phyloP scores from a whole-genome alignment of 345 rosid genomes.

The Aquilaria sinensis region DNA sequence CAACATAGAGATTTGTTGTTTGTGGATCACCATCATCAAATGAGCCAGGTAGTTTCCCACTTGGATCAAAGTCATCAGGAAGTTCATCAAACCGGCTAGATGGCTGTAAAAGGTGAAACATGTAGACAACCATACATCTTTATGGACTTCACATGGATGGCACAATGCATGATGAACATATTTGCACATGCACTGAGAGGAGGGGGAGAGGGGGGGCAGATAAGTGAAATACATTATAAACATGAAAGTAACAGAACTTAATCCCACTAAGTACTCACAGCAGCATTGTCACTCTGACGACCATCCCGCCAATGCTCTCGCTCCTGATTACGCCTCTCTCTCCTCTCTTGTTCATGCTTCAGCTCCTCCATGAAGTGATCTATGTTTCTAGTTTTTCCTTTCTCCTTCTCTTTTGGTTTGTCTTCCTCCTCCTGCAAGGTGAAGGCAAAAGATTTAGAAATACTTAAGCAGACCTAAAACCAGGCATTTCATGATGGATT shows the following conservation, averaged over 20 bases:
- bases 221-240: neutral
- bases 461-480: conserved; percentile 2
- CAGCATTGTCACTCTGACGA: conserved; percentile 51
- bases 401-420: conserved; percentile 69
- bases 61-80: conserved; percentile 97
- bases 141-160: neutral
- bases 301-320: conserved; percentile 78
- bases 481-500: conserved; percentile 4
- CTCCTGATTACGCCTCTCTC: conserved; percentile 92
- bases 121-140: conserved; percentile 6
- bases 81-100: conserved; percentile 96
- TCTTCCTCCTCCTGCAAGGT: conserved; percentile 75
- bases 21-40: conserved; percentile 99
- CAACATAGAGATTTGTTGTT: conserved; percentile 96
- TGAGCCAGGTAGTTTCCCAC: conserved; percentile 92
- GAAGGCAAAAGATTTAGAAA: conserved; percentile 14
- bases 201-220: neutral
- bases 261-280: conserved; percentile 38
- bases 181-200: neutral
- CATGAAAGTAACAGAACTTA: neutral
- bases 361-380: conserved; percentile 98
- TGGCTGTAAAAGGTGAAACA: conserved; percentile 45
- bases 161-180: neutral
- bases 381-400: conserved; percentile 84
- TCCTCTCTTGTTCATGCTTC: conserved; percentile 96